These are phyloP conservation scores for Trypanosoma melophagium DNA, from an alignment of 208 protist genomes.

Conservation along the genomic window DNA sequence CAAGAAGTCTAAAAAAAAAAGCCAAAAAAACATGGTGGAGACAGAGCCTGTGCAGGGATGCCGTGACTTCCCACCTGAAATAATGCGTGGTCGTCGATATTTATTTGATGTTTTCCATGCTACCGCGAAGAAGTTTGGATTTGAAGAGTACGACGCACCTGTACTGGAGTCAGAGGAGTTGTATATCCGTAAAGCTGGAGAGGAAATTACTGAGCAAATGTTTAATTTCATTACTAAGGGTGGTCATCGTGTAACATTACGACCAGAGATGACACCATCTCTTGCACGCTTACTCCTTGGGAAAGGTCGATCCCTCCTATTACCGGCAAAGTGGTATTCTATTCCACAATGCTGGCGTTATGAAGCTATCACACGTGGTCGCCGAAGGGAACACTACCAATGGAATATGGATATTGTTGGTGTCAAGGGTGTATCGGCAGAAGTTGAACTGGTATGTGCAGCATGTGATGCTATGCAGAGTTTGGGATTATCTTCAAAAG, in stretches of 20 bases:
- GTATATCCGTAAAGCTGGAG: slow-evolving; percentile 94
- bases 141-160: slow-evolving; percentile 96
- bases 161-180: slow-evolving; percentile 93
- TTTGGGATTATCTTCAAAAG: slow-evolving; percentile 83
- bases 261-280: slow-evolving; percentile 96
- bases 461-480: slow-evolving; percentile 75
- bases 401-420: slow-evolving; percentile 98
- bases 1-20: slow-evolving; percentile 90
- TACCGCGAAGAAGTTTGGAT: slow-evolving; percentile 82
- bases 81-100: slow-evolving; percentile 91
- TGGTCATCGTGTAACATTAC: slow-evolving; percentile 88
- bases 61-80: slow-evolving; percentile 95
- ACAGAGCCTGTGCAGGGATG: slow-evolving; percentile 92
- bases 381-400: slow-evolving; percentile 95
- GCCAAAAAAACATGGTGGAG: slow-evolving; percentile 83
- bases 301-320: slow-evolving; percentile 84
- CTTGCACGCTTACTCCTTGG: slow-evolving; percentile 90
- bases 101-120: slow-evolving; percentile 91
- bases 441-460: slow-evolving; percentile 93
- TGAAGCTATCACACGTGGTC: slow-evolving; percentile 93
- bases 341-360: slow-evolving; percentile 97
- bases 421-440: slow-evolving; percentile 84
- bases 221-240: slow-evolving; percentile 96
- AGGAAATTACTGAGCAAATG: slow-evolving; percentile 97
- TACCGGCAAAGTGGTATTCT: slow-evolving; percentile 95